These are phyloP conservation scores for Coemansia sp. DNA, from an alignment of 192 early-diverging fungal species.

Conservation along the genomic window DNA sequence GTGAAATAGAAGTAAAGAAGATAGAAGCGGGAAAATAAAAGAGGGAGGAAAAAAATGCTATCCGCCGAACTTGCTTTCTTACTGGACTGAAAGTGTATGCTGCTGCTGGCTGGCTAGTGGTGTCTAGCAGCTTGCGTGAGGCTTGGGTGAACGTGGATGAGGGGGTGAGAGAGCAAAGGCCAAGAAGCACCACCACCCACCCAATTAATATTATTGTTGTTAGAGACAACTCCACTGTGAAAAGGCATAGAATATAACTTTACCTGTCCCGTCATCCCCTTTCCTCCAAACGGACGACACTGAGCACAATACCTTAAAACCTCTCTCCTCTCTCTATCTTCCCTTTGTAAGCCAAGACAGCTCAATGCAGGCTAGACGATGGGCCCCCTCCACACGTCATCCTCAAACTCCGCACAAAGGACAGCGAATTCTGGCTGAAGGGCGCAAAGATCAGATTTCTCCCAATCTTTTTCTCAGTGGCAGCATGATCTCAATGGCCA, in stretches of 20 bases:
- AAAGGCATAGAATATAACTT: too few relatives aligned
- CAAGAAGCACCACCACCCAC: not conserved
- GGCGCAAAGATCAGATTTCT: too few relatives aligned
- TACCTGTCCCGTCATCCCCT: too few relatives aligned
- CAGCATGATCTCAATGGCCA: too few relatives aligned
- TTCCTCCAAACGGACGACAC: too few relatives aligned
- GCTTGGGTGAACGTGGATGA: not conserved
- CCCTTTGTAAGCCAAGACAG: too few relatives aligned
- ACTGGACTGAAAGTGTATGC: not conserved
- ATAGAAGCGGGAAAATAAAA: not conserved
- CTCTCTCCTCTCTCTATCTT: too few relatives aligned
- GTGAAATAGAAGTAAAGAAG: not conserved
- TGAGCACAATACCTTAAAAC: too few relatives aligned
- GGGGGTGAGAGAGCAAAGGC: not conserved
- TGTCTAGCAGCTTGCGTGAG: not conserved
- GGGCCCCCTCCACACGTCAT: not conserved
- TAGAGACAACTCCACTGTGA: too few relatives aligned
- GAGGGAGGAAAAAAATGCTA: conserved; percentile 1
- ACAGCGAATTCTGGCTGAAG: not conserved
- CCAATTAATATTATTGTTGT: too few relatives aligned
- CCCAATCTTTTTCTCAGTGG: too few relatives aligned
- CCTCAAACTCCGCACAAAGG: conserved; percentile 1
- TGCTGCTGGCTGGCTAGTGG: not conserved
- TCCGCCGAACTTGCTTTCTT: conserved; percentile 1
- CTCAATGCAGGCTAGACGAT: too few relatives aligned